Percentiles rank a stretch among this genome's conserved stretches.
These are phyloP conservation scores for Pyrenochaeta sp. DNA, from an alignment of 2,329 filamentous ascomycete species.

Conservation along the genomic window DNA sequence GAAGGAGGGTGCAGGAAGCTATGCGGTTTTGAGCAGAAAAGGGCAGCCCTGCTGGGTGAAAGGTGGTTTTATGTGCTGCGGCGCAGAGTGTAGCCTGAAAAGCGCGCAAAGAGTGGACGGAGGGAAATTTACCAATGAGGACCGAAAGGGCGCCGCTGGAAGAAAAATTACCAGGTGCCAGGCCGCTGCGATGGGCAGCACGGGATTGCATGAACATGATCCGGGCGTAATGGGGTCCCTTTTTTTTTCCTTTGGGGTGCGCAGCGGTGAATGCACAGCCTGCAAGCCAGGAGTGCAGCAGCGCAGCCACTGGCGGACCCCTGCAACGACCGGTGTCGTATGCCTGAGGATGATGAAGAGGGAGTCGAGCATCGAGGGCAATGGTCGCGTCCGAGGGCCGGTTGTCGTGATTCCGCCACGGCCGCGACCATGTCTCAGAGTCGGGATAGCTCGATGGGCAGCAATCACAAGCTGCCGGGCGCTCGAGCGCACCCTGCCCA, in stretches of 20 bases:
- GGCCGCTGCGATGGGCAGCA: slow-evolving; percentile 32
- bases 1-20: slow-evolving; percentile 32
- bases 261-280: slow-evolving; percentile 47
- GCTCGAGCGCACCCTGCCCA: slow-evolving; percentile 19
- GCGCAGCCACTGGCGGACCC: slow-evolving; percentile 33
- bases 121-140: slow-evolving; percentile 20
- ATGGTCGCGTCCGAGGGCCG: slow-evolving; percentile 16
- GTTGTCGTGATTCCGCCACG: slow-evolving; percentile 15
- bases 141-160: slow-evolving; percentile 12
- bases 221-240: slow-evolving; percentile 33
- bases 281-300: slow-evolving; percentile 18
- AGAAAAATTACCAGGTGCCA: slow-evolving; percentile 25
- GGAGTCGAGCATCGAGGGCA: slow-evolving; percentile 3
- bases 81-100: slow-evolving; percentile 45
- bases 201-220: slow-evolving; percentile 32
- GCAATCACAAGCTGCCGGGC: slow-evolving; percentile 27
- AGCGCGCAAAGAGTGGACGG: slow-evolving; percentile 31
- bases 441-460: slow-evolving; percentile 35
- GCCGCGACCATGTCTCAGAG: slow-evolving; percentile 27
- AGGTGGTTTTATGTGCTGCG: slow-evolving; percentile 35
- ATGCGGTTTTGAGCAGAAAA: slow-evolving; percentile 30
- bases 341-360: slow-evolving; percentile 27
- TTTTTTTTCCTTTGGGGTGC: slow-evolving; percentile 20
- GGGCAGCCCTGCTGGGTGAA: slow-evolving; percentile 32
- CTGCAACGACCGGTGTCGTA: slow-evolving; percentile 33